Base-by-base conservation (phyloP, 768 basidiomycete genomes). In the Pleurotus djamor region DNA sequence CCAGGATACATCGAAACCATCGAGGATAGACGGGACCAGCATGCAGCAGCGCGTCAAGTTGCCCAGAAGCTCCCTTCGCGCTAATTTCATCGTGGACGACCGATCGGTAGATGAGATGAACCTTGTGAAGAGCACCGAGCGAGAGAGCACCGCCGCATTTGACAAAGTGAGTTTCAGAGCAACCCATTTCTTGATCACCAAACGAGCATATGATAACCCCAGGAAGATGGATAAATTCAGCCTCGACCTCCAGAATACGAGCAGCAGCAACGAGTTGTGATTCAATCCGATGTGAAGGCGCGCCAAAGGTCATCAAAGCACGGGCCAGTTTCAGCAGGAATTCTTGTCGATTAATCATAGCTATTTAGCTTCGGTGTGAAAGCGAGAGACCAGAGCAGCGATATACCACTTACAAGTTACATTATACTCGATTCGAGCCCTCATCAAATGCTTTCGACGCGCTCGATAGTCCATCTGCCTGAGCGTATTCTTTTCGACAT, bases 21-120 rank as follows among this genome's bases (percentile, higher is more conserved):
- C 81, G 70, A 3, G 84, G 74, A 71, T 93, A 94, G 55, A 88
- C 72, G 8, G 90, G 85, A 28, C 83, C 79, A 4, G 84, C 79
- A 16, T 78, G 75, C 52, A 96, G 71, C n/a, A 96, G 72, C 1
- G 74, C 74, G 13, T 87, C 79, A 14, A 96, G 78, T 49, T 84
- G 79, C 34, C 79, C 79, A 5, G 84, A 83, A 1, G 91, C 96
- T 57, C 83, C 79, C 60, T 86, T 87, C 3, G 93, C 96, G 57
- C 90, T 90, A 67, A 94, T 86, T 73, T 93, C 91, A 67, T 97
- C 95, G 72, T 97, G 95, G 5, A 97, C 86, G 59, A 98, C 95
- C 16, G 80, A 71, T 58, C 93, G 88, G 72, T 97, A 98, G 61
- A 96, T 79, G 44, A 84, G 69, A 69, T 97, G 94, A 1, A 95